Percentiles rank a stretch among this genome's conserved stretches.
These are phyloP conservation scores for Ustilaginoidea virens DNA, from an alignment of 2,329 filamentous ascomycete species.

Conservation along the genomic window DNA sequence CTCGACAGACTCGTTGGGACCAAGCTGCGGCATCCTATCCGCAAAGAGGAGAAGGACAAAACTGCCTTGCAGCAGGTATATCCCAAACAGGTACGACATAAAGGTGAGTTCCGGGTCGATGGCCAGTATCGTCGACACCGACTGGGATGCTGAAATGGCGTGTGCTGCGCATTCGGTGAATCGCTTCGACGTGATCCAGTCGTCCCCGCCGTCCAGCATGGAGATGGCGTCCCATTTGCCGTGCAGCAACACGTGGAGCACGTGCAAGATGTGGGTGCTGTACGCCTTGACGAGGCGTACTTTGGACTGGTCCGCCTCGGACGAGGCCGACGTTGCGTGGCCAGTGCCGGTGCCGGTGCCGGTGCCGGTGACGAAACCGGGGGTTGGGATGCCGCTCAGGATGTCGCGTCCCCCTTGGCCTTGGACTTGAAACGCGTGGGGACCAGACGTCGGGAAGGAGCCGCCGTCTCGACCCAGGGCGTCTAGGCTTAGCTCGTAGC, in stretches of 20 bases:
- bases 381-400: slow-evolving; percentile 6
- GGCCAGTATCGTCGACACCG: slow-evolving; percentile 27
- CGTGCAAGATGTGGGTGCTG: slow-evolving; percentile 30
- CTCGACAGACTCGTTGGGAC: slow-evolving; percentile 27
- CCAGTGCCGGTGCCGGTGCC: too few species aligned
- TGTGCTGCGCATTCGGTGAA: slow-evolving; percentile 31
- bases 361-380: slow-evolving; percentile 3
- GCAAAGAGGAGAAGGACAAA: slow-evolving; percentile 33
- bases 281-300: slow-evolving; percentile 28
- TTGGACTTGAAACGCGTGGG: slow-evolving; percentile 2
- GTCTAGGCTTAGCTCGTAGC: slow-evolving; percentile 23
- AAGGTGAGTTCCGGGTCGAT: slow-evolving; percentile 34
- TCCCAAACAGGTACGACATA: slow-evolving; percentile 36
- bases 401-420: slow-evolving; percentile 1
- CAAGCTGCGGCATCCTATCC: slow-evolving; percentile 31
- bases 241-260: slow-evolving; percentile 30
- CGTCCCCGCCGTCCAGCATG: slow-evolving; percentile 31
- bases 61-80: slow-evolving; percentile 34
- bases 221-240: slow-evolving; percentile 34
- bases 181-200: slow-evolving; percentile 29
- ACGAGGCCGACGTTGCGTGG: slow-evolving; percentile 4
- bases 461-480: slow-evolving; percentile 12
- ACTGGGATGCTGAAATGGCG: slow-evolving; percentile 29
- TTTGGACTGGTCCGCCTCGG: slow-evolving; percentile 13
- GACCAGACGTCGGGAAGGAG: slow-evolving; percentile 1